Evolutionary conservation across 495 filamentous ascomycete genomes (phyloP).

Genomic region (Schizothecium vesticola): DNA sequence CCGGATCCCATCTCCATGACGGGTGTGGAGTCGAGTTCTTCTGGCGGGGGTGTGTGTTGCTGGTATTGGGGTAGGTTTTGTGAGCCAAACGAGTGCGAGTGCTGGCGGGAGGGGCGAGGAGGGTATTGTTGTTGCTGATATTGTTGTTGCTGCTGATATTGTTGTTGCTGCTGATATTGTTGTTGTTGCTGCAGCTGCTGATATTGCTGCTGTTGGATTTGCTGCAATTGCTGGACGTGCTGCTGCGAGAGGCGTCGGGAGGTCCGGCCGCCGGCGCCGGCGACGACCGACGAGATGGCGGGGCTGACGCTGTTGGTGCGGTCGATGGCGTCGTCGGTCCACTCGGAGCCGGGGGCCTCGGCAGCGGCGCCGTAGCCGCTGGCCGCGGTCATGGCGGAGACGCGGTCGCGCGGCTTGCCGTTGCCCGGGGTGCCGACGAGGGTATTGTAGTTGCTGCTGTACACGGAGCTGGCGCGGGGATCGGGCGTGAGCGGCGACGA

Average conservation of each 20-base stretch:
- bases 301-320: neutral
- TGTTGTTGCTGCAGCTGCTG: neutral
- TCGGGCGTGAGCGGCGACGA: neutral
- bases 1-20: neutral
- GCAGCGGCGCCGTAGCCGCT: neutral
- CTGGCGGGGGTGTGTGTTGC: neutral
- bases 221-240: neutral
- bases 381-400: constrained; percentile 1
- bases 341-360: neutral
- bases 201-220: neutral
- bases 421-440: neutral
- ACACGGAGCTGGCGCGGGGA: constrained; percentile 12
- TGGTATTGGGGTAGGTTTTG: neutral
- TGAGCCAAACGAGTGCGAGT: neutral
- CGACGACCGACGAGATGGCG: neutral
- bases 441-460: constrained; percentile 1
- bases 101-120: neutral
- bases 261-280: neutral
- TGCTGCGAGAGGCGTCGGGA: neutral
- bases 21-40: neutral
- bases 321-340: neutral
- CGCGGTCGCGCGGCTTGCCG: neutral
- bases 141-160: neutral
- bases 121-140: neutral
- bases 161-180: neutral